A percentile compares a stretch with the other conserved stretches of the same genome.
phyloP scores from a whole-genome alignment of 2,329 filamentous ascomycete species.

The Exophiala alcalophila region DNA sequence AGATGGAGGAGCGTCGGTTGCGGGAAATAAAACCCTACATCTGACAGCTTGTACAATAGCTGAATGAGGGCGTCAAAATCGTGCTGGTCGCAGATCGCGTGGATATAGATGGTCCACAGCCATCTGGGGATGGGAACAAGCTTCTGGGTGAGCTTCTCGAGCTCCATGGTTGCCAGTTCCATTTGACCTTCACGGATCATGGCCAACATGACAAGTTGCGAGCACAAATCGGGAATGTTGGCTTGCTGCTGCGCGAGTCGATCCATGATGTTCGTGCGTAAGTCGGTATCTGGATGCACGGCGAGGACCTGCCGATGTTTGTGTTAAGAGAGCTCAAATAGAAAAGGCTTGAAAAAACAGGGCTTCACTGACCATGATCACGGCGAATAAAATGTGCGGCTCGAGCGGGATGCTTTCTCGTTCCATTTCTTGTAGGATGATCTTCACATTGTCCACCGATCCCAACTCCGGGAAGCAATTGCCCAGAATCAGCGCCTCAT shows the following conservation, averaged over 20 bases:
- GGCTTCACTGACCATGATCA: constrained; percentile 57
- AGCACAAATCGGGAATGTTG: constrained; percentile 58
- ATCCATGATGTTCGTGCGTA: constrained; percentile 67
- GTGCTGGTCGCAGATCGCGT: constrained; percentile 65
- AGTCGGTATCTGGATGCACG: constrained; percentile 79
- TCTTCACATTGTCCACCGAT: constrained; percentile 61
- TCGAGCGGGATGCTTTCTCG: constrained; percentile 60
- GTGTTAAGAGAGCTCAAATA: constrained; percentile 5
- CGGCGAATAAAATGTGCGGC: constrained; percentile 65
- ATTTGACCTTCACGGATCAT: constrained; percentile 77
- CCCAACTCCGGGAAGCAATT: constrained; percentile 64
- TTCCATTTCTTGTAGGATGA: constrained; percentile 71
- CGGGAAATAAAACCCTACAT: constrained; percentile 49
- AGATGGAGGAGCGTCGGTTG: constrained; percentile 65
- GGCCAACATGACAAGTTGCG: constrained; percentile 67
- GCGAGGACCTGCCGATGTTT: constrained; percentile 60
- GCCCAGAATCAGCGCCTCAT: constrained; percentile 70
- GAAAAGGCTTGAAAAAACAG: background rate
- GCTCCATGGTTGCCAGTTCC: constrained; percentile 70
- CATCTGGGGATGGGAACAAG: constrained; percentile 60
- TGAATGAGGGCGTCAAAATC: constrained; percentile 75
- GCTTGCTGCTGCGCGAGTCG: constrained; percentile 68
- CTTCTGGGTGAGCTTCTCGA: constrained; percentile 64
- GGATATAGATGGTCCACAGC: constrained; percentile 76
- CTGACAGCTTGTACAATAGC: constrained; percentile 60